Base-by-base conservation (phyloP, 2,329 filamentous ascomycete species). In the Aspergillus quadrilineatus region DNA sequence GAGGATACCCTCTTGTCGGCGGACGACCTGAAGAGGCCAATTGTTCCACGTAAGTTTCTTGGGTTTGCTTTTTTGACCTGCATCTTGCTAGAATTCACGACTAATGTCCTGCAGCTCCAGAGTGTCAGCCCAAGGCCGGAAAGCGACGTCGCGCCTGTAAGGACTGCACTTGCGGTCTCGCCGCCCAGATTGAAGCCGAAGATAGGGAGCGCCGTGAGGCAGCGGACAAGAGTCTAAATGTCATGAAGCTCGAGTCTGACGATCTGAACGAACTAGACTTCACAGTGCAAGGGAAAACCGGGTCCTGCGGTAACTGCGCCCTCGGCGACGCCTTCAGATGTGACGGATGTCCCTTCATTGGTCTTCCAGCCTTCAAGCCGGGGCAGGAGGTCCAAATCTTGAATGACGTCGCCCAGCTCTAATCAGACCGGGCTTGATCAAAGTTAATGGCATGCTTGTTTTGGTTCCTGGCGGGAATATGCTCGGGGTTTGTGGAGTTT, bases 211-310 rank as follows among this genome's bases (percentile, higher is more conserved):
- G 85, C 67, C 83, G 90, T 55, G 77, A 78, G 6, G 77, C 81
- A 22, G 89, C 89, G 32, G 88, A 91, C 67, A 77, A 79, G 46
- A 77, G 77, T 2, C 67, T 80, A 28, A 75, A 76, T 12, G 73
- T 78, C 42, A 80, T 90, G 47, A 84, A 86, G 68, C 80, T 96
- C 50, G 85, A 82, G 49, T 79, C 85, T 1, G 87, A 90, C 66
- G 94, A 99, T 70, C 78, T 99, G 48, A 86, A 63, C 29, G 93
- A 97, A 74, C 82, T 97, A 7, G 94, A 99, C 75, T 97, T 99
- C 71, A 99, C 94, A 0, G 90, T 97, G n/a, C 84, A 96, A 75
- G 94, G 94, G 65, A 97, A 97, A 79, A 90, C 93, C 5, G 93
- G 94, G 53, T 95, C 90, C 15, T 99, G 94, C 73, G 91, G 91